Conservation (phyloP, 352 stramenopile genomes). For the Phytophthora chlamydospora region DNA sequence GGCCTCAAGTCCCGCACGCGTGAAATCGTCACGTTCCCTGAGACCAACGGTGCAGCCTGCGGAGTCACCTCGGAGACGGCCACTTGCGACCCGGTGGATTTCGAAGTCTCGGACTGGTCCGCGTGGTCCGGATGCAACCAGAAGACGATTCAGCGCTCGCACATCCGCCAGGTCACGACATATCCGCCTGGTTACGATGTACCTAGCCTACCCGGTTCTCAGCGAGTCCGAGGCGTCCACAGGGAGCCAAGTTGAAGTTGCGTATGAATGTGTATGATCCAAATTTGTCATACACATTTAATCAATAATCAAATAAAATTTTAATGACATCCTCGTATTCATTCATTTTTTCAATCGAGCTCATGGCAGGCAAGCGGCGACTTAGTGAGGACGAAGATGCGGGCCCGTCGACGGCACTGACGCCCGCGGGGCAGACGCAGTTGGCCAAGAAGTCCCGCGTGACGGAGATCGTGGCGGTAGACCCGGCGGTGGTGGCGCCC, state of each 20-base stretch:
- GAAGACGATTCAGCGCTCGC: conserved; percentile 45
- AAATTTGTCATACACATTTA: no score
- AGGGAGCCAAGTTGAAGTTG: neutral
- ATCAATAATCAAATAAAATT: neutral
- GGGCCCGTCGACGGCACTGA: conserved; percentile 34
- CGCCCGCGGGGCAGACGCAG: conserved; percentile 31
- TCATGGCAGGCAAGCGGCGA: conserved; percentile 37
- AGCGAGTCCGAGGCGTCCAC: conserved; percentile 39
- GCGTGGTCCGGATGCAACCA: conserved; percentile 58
- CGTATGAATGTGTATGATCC: neutral
- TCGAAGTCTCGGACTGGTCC: conserved; percentile 49
- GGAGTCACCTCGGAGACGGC: conserved; percentile 25
- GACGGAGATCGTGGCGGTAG: conserved; percentile 76
- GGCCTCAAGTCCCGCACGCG: conserved; percentile 48
- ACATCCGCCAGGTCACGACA: conserved; percentile 38
- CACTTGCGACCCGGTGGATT: conserved; percentile 53
- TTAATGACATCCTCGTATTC: neutral
- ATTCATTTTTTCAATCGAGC: neutral
- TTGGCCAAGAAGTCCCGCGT: conserved; percentile 73
- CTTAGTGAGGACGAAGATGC: conserved; percentile 29
- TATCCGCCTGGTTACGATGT: no score
- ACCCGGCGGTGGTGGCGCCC: conserved; percentile 58
- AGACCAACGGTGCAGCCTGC: conserved; percentile 34
- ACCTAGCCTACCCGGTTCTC: conserved; percentile 19
- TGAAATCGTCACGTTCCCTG: conserved; percentile 39